Base-by-base conservation (phyloP, 208 protist genomes). In the Angomonas ambiguus region DNA sequence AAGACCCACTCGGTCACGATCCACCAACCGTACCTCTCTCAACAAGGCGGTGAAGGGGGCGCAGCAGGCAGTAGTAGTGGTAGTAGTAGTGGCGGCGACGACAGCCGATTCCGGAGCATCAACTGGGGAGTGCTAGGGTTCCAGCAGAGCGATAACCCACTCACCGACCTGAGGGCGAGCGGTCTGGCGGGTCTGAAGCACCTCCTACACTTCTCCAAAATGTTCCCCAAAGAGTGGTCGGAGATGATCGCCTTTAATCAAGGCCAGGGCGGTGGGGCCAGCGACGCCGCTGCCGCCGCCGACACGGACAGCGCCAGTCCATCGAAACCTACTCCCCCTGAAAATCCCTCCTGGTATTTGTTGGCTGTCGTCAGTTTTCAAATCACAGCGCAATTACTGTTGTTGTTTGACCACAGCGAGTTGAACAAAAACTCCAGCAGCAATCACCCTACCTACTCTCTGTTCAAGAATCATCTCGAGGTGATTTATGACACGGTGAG, bases 301-400 rank as follows among this genome's bases (percentile, higher is more conserved):
- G n/a, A n/a, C n/a, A n/a, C n/a, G n/a, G n/a, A n/a, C n/a, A n/a
- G n/a, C n/a, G n/a, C n/a, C n/a, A n/a, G n/a, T n/a, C n/a, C n/a
- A n/a, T n/a, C n/a, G n/a, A 58, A 72, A 45, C 58, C 74, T 11
- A 65, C 76, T 49, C 74, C 66, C 0, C 77, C 72, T 30, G 65
- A 62, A 10, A 65, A 71, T 22, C 62, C 83, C 60, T 74, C 57
- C 42, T 96, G 91, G 87, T 96, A 94, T 61, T 69, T 93, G 28
- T 56, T 85, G 25, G 91, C 91, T 10, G 85, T 96, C 4, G 83
- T 92, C 49, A 92, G 87, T 60, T 91, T 95, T 34, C 85, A 96
- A 67, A 75, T 96, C 33, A 88, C 91, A 0, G 80, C 80, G 45
- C 78, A 85, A 63, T 69, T 96, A 20, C 22, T 91, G 48, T 69